Base-by-base conservation (phyloP, 257 asterid species). In the Paraleonurus japonicus region DNA sequence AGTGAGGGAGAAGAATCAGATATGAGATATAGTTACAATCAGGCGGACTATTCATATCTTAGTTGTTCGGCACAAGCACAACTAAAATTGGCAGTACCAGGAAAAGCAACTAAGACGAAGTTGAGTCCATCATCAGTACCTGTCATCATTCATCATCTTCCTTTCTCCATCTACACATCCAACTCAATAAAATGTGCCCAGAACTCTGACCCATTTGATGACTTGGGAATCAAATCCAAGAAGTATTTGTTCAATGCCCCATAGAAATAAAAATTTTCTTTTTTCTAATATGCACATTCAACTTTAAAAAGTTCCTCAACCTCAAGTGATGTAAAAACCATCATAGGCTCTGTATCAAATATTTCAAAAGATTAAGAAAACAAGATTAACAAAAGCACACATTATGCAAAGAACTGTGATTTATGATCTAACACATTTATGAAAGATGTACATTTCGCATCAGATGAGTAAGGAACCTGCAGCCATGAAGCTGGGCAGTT, bases 381-480 rank as follows among this genome's bases (percentile, higher is more conserved):
- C 6, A 13, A 12, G n/a, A 26, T 3, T 6, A 41, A 11, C 15
- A 6, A 43, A 47, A 27, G 15, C 23, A 55, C 30, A 39, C 17
- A 9, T 37, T 3, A 4, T 2, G 5, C 7, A n/a, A 15, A 0
- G 0, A 24, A n/a, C 6, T 22, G 19, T 5, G 2, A 57, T 13
- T 12, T 30, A 53, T 19, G 19, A 57, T 11, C 23, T 0, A 59
- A 8, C 51, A 66, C 10, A 48, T 20, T 7, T 9, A n/a, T 4
- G 11, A 28, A 32, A 20, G 0, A 17, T 19, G 33, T 12, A 4
- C 7, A 17, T 15, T n/a, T 24, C 32, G 41, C 12, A 37, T 83
- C 84, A 82, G 84, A 79, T 79, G 84, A 74, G 87, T 72, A 77
- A 82, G 84, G 87, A 71, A 60, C 30, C 82, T 16, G 61, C 84